phyloP scores from a whole-genome alignment of 768 basidiomycete genomes.

The Trametes gibbosa region DNA sequence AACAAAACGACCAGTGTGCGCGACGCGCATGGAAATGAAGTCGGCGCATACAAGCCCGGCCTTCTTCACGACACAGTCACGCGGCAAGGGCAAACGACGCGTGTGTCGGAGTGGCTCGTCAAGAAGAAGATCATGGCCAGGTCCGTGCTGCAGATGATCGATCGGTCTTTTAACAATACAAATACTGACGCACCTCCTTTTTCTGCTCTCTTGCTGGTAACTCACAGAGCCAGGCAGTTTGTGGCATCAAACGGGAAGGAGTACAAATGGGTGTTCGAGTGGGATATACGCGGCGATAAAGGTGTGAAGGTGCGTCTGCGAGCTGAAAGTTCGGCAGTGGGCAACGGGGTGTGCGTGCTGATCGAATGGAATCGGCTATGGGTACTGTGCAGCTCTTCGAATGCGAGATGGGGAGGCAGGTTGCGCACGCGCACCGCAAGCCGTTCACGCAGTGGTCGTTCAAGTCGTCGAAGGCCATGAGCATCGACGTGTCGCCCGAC shows the following conservation, averaged over 20 bases:
- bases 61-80: neutral
- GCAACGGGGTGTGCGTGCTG: neutral
- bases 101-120: neutral
- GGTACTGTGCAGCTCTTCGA: neutral
- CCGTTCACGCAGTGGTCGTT: neutral
- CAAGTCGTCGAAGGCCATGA: neutral
- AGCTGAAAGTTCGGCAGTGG: neutral
- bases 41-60: neutral
- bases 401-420: neutral
- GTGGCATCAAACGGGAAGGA: neutral
- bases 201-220: neutral
- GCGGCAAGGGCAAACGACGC: neutral
- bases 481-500: neutral
- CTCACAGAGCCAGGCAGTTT: neutral
- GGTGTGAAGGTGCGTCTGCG: too few species aligned
- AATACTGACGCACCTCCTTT: too few species aligned
- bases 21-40: neutral
- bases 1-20: neutral
- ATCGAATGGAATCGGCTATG: neutral
- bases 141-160: neutral
- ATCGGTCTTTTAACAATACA: too few species aligned
- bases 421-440: neutral
- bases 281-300: too few species aligned
- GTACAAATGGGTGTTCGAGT: neutral
- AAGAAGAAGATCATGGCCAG: neutral